Evolutionary conservation across 1,139 yeast genomes (phyloP).

Genomic region (Yamadazyma dushanensis): DNA sequence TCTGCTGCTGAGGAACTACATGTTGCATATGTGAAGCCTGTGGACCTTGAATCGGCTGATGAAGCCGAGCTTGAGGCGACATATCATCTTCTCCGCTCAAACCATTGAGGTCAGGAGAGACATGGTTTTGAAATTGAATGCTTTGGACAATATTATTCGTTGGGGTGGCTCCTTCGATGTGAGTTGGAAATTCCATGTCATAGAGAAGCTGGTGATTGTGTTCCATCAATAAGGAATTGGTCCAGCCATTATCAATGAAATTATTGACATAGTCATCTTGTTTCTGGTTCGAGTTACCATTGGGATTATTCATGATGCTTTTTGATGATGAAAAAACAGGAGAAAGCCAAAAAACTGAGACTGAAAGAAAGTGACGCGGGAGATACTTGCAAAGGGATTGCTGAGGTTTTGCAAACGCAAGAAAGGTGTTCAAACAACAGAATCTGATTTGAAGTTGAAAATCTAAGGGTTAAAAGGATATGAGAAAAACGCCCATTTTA

Average conservation of each 20-base stretch:
- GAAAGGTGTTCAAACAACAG: too few species aligned
- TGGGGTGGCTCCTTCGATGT: conserved; percentile 17
- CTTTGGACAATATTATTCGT: conserved; percentile 30
- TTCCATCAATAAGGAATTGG: conserved; percentile 39
- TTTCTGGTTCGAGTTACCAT: not conserved
- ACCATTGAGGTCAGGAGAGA: conserved; percentile 16
- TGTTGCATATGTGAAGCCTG: conserved; percentile 1
- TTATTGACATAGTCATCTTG: conserved; percentile 1
- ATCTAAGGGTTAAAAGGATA: too few species aligned
- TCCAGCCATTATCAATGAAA: conserved; percentile 50
- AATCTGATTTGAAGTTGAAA: too few species aligned
- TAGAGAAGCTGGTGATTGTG: conserved; percentile 20
- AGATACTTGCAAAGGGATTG: too few species aligned
- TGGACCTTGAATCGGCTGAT: conserved; percentile 2
- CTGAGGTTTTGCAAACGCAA: too few species aligned
- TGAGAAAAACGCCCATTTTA: too few species aligned
- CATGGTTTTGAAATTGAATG: conserved; percentile 36
- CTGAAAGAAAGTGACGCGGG: too few species aligned
- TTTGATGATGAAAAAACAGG: not conserved
- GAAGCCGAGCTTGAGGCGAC: conserved; percentile 5
- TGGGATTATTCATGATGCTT: conserved; percentile 1
- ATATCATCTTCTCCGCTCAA: conserved; percentile 2
- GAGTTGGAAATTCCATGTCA: conserved; percentile 20
- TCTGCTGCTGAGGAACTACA: not conserved
- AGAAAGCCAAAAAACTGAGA: not conserved